Evolutionary conservation across 2,329 filamentous ascomycete species (phyloP), one percentile per base, ranked within the genome.

Genomic region (Neofusicoccum umdonicola): DNA sequence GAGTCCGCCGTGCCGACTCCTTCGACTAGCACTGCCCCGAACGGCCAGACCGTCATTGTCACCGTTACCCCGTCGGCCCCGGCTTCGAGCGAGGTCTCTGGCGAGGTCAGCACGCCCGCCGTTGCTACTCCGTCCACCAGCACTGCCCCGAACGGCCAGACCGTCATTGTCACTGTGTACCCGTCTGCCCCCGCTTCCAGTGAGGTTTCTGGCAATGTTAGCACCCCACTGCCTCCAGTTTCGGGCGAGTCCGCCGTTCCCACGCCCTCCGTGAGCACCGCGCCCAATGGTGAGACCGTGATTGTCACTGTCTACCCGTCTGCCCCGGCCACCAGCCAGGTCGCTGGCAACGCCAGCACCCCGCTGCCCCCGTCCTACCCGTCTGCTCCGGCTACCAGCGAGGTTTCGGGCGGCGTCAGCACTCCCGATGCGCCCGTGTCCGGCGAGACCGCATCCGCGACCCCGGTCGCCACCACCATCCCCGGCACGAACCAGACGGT

Each of bases 21-120:
- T 0, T 60, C 56, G 6, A 47, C 41, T 5, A 37, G 22, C 31
- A 60, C 56, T 15, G 41, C 42, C 13, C 56, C 56, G 31, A 47
- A 47, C 12, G 56, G 56, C 42, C 15, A 60, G 42, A 60, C 56
- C 3, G 56, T 60, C 15, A 12, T 60, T 9, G 22, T 60, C 2
- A 60, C 56, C 27, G 56, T 60, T 39, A 35, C 31, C 1, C 42
- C 42, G 56, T 41, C 34, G 22, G 52, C 56, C 2, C 39, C 39
- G 7, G 52, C 27, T 3, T n/a, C 37, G 9, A 44, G 19, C 39
- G 39, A 44, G 9, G 52, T 44, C 15, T 62, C 56, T 45, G 56
- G 56, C 6, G 44, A 13, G 4, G n/a, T 34, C 4, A 72, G 54
- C 61, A 57, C 52, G 3, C 54, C 54, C 6, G 56, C n/a, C 22